A percentile compares a stretch with the other conserved stretches of the same genome.
Conservation (phyloP, 1,284 basidiomycete genomes). For the Sanghuangporus baumii region DNA sequence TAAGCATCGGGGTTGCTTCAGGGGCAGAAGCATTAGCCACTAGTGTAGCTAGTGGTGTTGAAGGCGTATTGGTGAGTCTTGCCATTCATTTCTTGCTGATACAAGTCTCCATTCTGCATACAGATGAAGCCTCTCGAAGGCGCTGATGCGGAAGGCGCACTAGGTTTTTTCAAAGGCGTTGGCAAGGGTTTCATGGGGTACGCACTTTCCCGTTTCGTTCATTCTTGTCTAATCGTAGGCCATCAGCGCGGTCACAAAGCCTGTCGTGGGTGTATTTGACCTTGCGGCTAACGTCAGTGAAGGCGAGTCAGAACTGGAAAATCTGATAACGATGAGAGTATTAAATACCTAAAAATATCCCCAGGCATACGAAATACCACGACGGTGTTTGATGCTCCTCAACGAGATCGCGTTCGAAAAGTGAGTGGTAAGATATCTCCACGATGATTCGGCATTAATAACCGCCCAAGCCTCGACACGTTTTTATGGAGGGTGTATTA, state of each 20-base stretch:
- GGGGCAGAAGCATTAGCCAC: constrained; percentile 94
- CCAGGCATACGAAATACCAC: constrained; percentile 94
- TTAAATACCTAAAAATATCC: not conserved
- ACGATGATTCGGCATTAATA: not conserved
- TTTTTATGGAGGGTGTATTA: constrained; percentile 82
- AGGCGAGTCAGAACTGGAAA: constrained; percentile 40
- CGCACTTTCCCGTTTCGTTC: constrained; percentile 24
- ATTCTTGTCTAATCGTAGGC: constrained; percentile 18
- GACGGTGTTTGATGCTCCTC: constrained; percentile 93
- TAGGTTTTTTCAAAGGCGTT: constrained; percentile 97
- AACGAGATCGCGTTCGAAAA: constrained; percentile 83
- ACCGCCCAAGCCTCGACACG: constrained; percentile 66
- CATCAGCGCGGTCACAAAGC: constrained; percentile 86
- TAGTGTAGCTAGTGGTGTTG: constrained; percentile 92
- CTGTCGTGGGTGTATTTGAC: constrained; percentile 95
- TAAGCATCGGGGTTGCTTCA: constrained; percentile 86
- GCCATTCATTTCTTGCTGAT: not conserved
- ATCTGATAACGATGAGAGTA: not conserved
- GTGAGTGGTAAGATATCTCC: constrained; percentile 34
- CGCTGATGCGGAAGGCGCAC: constrained; percentile 89
- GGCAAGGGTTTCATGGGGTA: constrained; percentile 95
- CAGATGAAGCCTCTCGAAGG: constrained; percentile 95
- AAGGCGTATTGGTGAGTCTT: constrained; percentile 81
- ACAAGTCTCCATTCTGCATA: constrained; percentile 9
- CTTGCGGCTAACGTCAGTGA: constrained; percentile 95